These are phyloP conservation scores for Collybiopsis luxurians DNA, from an alignment of 768 basidiomycete species.

Conservation along the genomic window DNA sequence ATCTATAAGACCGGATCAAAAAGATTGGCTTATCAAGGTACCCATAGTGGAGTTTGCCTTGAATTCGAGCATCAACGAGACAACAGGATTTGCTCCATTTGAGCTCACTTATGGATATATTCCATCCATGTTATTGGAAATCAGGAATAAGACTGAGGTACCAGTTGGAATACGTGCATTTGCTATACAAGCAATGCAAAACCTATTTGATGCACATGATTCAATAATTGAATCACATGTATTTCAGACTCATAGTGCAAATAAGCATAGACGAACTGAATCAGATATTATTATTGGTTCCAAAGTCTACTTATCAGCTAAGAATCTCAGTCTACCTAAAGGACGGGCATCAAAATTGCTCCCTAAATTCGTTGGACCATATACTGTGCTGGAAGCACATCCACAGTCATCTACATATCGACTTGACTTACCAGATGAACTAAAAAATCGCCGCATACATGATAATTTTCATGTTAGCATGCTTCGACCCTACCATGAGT, in stretches of 20 bases:
- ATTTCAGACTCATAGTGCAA: too few relatives aligned
- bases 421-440: slow-evolving; percentile 21
- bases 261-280: slow-evolving; percentile 18
- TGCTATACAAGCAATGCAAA: slow-evolving; percentile 13
- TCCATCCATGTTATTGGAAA: background rate
- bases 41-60: too few relatives aligned
- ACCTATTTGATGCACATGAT: slow-evolving; percentile 25
- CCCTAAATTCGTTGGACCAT: slow-evolving; percentile 16
- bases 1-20: too few relatives aligned
- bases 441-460: slow-evolving; percentile 12
- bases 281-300: slow-evolving; percentile 24
- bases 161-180: slow-evolving; percentile 13
- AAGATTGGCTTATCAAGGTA: too few relatives aligned
- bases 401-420: slow-evolving; percentile 16
- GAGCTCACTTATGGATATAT: slow-evolving; percentile 1
- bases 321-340: slow-evolving; percentile 14
- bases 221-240: slow-evolving; percentile 28
- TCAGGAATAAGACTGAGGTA: background rate
- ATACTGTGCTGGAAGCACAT: background rate
- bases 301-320: slow-evolving; percentile 19
- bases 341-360: too few relatives aligned
- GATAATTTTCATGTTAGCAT: too few relatives aligned
- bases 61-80: too few relatives aligned
- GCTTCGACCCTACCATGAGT: too few relatives aligned
- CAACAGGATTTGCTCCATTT: slow-evolving; percentile 17